These are phyloP conservation scores for Nicotiana tabacum DNA, from an alignment of 257 asterid species.

Conservation along the genomic window DNA sequence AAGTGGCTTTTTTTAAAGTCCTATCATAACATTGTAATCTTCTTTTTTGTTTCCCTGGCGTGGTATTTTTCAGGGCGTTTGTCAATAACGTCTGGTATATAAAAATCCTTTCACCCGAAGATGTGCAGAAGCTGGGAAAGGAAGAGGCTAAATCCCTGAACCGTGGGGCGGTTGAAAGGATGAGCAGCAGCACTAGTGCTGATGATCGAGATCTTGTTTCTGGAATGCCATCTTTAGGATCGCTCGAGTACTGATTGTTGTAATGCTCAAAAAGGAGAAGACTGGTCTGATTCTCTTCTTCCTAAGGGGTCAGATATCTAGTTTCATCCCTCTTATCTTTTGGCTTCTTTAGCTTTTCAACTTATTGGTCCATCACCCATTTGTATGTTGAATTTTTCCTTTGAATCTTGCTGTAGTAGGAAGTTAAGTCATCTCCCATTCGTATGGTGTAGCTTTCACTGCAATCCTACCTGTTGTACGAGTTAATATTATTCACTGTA, in stretches of 20 bases:
- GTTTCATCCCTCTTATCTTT: background rate
- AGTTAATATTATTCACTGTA: background rate
- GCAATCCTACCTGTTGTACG: background rate
- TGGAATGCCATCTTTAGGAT: constrained; percentile 63
- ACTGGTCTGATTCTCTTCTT: background rate
- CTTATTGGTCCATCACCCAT: constrained; percentile 3
- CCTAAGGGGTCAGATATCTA: background rate
- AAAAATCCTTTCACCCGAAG: constrained; percentile 93
- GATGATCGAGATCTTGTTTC: constrained; percentile 49
- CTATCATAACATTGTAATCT: background rate
- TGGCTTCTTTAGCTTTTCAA: background rate
- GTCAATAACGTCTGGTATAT: constrained; percentile 91
- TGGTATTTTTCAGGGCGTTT: constrained; percentile 52
- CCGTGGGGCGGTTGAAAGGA: constrained; percentile 39
- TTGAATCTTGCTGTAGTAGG: constrained; percentile 3
- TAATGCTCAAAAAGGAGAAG: background rate
- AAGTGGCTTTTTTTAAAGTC: background rate
- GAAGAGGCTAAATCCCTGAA: constrained; percentile 57
- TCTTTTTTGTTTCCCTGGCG: constrained; percentile 7
- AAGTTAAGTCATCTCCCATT: background rate
- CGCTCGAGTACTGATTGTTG: constrained; percentile 50
- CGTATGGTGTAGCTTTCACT: background rate
- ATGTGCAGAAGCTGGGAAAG: constrained; percentile 72
- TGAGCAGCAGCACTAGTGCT: constrained; percentile 24
- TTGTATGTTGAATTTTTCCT: constrained; percentile 6